A percentile compares a stretch with the other conserved stretches of the same genome.
Conservation (phyloP, 768 basidiomycete genomes). For the Pulveroboletus ravenelii region DNA sequence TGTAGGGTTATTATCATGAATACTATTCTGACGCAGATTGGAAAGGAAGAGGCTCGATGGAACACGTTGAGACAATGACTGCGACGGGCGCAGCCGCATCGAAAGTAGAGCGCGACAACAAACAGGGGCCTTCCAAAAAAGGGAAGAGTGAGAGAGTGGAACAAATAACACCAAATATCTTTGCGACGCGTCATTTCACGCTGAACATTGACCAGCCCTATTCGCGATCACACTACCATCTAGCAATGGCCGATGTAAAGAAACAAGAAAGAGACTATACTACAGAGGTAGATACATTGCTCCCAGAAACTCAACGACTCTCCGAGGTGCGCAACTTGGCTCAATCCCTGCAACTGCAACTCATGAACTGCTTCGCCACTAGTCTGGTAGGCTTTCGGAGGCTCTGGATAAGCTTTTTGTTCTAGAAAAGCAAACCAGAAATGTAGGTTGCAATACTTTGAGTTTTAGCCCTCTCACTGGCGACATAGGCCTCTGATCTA, state of each 20-base stretch:
- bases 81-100: background rate
- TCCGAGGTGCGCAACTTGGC: conserved; percentile 55
- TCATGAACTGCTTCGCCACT: conserved; percentile 13
- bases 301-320: conserved; percentile 62
- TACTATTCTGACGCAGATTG: conserved; percentile 33
- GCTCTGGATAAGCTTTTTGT: conserved; percentile 84
- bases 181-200: conserved; percentile 59
- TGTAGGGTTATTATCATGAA: conserved; percentile 41
- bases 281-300: conserved; percentile 69
- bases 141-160: conserved; percentile 5
- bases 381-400: conserved; percentile 81
- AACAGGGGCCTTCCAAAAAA: conserved; percentile 22
- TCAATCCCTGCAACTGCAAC: conserved; percentile 1
- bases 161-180: conserved; percentile 43
- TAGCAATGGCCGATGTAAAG: conserved; percentile 73
- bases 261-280: conserved; percentile 88
- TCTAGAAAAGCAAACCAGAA: conserved; percentile 95
- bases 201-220: conserved; percentile 32
- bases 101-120: background rate
- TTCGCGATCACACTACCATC: conserved; percentile 37
- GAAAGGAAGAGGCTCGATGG: conserved; percentile 27
- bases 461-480: background rate
- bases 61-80: conserved; percentile 20
- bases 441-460: conserved; percentile 48
- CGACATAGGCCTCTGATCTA: conserved; percentile 82